A percentile compares a stretch with the other conserved stretches of the same genome.
phyloP scores from a whole-genome alignment of 1,284 basidiomycete species.

The Ustilago nuda region DNA sequence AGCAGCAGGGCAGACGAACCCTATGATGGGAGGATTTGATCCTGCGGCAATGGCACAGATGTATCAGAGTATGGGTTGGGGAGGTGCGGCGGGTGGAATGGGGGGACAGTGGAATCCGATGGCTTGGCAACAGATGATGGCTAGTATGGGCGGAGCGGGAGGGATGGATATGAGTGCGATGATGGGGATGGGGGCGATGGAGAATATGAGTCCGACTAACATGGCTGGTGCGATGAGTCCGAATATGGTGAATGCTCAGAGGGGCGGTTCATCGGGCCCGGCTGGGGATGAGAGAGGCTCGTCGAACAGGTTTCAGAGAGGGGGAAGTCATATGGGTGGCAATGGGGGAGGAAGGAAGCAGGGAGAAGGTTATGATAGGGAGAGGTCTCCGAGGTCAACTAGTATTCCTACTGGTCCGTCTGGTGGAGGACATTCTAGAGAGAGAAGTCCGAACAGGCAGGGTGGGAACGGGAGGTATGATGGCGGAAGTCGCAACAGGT shows the following conservation, averaged over 20 bases:
- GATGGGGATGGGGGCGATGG: conserved; percentile 72
- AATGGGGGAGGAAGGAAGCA: not conserved
- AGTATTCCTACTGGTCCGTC: conserved; percentile 3
- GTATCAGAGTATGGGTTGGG: conserved; percentile 73
- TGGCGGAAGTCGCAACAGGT: conserved; percentile 37
- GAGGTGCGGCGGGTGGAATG: conserved; percentile 14
- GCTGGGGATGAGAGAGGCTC: not conserved
- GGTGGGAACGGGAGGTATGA: conserved; percentile 24
- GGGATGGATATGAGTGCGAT: conserved; percentile 72
- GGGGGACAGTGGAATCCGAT: conserved; percentile 63
- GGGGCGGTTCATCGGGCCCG: conserved; percentile 9
- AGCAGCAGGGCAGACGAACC: conserved; percentile 72
- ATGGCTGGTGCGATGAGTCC: conserved; percentile 33
- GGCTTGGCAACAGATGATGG: conserved; percentile 67
- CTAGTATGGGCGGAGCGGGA: conserved; percentile 38
- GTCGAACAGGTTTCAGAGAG: conserved; percentile 25
- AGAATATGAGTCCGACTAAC: conserved; percentile 46
- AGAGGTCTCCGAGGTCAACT: conserved; percentile 26
- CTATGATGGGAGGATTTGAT: conserved; percentile 73
- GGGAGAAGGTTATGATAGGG: conserved; percentile 13
- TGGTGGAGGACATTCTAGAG: conserved; percentile 15
- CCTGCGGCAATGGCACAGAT: conserved; percentile 73
- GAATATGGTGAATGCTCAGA: conserved; percentile 44
- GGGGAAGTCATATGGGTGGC: conserved; percentile 16
- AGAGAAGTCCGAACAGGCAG: conserved; percentile 35